Percentiles rank a stretch among this genome's conserved stretches.
These are phyloP conservation scores for Camellia lanceoleosa DNA, from an alignment of 148 eudicot genomes.

Conservation along the genomic window DNA sequence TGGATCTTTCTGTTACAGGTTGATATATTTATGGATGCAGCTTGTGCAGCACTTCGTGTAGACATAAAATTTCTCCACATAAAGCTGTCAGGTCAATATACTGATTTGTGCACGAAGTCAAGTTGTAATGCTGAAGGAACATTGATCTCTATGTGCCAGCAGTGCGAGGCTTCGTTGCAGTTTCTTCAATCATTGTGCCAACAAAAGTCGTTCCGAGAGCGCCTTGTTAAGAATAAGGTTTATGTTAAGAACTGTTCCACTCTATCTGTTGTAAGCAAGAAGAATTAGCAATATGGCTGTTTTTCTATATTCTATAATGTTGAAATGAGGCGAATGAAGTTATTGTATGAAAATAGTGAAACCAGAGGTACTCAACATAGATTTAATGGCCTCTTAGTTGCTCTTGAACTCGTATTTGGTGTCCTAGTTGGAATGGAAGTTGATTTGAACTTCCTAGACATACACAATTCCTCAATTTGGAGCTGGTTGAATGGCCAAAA, in stretches of 20 bases:
- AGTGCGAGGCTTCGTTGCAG: slow-evolving; percentile 91
- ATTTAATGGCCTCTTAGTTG: neutral
- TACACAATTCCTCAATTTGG: neutral
- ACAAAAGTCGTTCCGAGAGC: slow-evolving; percentile 75
- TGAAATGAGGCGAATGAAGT: neutral
- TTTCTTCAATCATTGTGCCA: slow-evolving; percentile 83
- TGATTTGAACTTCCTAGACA: neutral
- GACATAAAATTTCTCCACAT: slow-evolving; percentile 60
- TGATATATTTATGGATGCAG: slow-evolving; percentile 70
- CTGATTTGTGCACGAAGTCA: slow-evolving; percentile 27
- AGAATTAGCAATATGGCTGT: neutral
- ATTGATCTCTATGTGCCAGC: slow-evolving; percentile 62
- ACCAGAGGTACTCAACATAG: neutral
- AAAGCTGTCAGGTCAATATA: slow-evolving; percentile 48
- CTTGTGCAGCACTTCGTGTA: slow-evolving; percentile 71
- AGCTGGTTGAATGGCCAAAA: neutral
- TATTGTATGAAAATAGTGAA: neutral
- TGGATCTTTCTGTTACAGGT: slow-evolving; percentile 49
- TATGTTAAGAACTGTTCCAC: neutral
- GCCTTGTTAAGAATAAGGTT: slow-evolving; percentile 82
- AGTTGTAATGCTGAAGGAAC: slow-evolving; percentile 40
- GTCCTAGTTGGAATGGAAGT: neutral
- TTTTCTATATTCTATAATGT: neutral
- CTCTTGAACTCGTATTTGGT: neutral
- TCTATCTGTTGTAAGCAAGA: neutral